Base-by-base conservation (phyloP, 257 asterid genomes). In the Prunella vulgaris region DNA sequence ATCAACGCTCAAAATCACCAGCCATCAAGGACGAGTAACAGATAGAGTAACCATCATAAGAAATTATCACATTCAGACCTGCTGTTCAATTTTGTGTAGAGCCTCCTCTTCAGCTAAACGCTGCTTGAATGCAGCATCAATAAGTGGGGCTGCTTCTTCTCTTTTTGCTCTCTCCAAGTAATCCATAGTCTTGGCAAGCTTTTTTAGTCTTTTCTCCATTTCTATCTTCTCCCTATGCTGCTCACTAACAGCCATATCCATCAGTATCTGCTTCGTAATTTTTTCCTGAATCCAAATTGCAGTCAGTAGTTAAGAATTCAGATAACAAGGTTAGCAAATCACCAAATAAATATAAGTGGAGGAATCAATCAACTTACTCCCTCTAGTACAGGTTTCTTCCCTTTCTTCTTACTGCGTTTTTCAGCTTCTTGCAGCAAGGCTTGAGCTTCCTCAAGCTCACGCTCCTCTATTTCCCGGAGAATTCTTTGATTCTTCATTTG, bases 131-230 rank as follows among this genome's bases (percentile, higher is more conserved):
- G 70, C 62, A 51, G 65, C 58, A 24, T 72, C 76, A 4, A 62
- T 72, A 22, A 72, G 70, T 8, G 92, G 87, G 14, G 93, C 86
- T 5, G 91, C 88, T 85, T 93, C 98, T 79, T 93, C 97, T 65
- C 96, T 78, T 83, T 84, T 93, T 12, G 98, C 98, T 80, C 98
- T 85, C 85, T 87, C 98, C 78, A 90, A 69, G 77, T 88, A 77
- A 81, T 93, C 98, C 97, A 93, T 88, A 33, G 87, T 88, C 76
- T 90, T 90, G 54, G 76, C 93, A 56, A 87, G 88, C 78, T 81
- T 88, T 82, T 76, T 93, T 46, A 93, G 70, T 70, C 84, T 87
- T 60, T 88, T 90, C 86, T 93, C 97, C 97, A 82, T 90, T 71
- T 87, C 96, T 72, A 87, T 92, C 76, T 88, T 90, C 84, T 90